Evolutionary conservation across 2,329 filamentous ascomycete genomes (phyloP), one percentile per base, ranked within the genome.

Genomic region (Camptophora hylomeconis): DNA sequence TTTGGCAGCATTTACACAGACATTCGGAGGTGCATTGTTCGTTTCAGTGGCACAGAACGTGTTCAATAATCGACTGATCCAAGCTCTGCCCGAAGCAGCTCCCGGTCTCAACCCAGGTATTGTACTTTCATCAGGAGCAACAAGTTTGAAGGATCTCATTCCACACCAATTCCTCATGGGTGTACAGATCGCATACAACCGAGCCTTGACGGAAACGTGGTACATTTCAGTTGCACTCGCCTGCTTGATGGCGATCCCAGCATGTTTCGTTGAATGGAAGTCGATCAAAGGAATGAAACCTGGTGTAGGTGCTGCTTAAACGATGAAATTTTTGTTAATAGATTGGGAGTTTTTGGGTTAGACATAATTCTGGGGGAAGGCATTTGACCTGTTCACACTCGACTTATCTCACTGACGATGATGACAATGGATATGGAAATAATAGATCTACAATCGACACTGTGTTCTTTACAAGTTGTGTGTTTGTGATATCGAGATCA

Each of bases 1-100:
- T 3, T 41, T 57, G 22, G 46, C 57, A 10, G 52, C 56, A 30
- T 60, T 58, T 40, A 35, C 35, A 22, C 53, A 59, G 25, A 57
- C 50, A 2, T 50, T 60, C n/a, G 51, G 52, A n/a, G 57, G 56
- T 2, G 48, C 56, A 0, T 28, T 72, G 1, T 70, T 70, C 35
- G 56, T 72, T 16, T 59, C 58, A 3, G 54, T 67, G 14, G 66
- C 52, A 1, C 58, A 71, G 37, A 61, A 58, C 31, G 55, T 71
- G 10, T 67, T 72, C 35, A 58, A 55, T 24, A 67, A 66, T 39
- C 47, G 52, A 6, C 54, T 73, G 8, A 52, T 67, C 30, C 38
- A 47, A 3, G 60, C 61, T 23, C 48, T 67, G 3, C 38, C 40
- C 1, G 38, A 42, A 23, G 55, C 28, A 24, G 44, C 49, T 0